Evolutionary conservation across 108 stramenopile genomes (phyloP), one percentile per base, ranked within the genome.

Genomic region (Mediolabrus comicus): DNA sequence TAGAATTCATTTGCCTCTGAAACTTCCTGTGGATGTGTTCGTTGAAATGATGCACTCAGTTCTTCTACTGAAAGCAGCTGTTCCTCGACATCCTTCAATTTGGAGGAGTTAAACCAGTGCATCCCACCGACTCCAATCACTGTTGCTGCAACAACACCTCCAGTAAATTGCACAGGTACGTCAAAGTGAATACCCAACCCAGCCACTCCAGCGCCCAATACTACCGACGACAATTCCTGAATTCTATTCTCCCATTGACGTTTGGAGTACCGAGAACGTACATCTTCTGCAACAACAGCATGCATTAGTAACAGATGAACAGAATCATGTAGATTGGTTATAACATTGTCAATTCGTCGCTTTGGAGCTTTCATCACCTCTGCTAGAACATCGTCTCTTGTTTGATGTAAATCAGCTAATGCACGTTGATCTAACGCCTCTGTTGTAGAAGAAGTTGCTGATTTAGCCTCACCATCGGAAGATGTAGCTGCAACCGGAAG

Each of bases 261-360:
- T 55, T 82, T 80, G 22, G 78, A 82, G 58, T 82, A 84, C 26
- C 75, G 53, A 12, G 70, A 72, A 28, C 82, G 68, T 6, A 83
- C 66, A 56, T 86, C 85, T 59, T 87, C 80, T 11, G 87, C 57
- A 66, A 92, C 79, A 27, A 66, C 43, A 31, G 86, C 78, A 86
- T 99, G 94, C 92, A 98, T 91, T 32, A 86, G 67, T 25, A 98
- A 84, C 17, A 92, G 68, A 58, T 83, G 72, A 2, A 91, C 87
- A 14, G 94, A 91, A 75, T 98, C 97, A 51, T 95, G 83, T 22
- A 99, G 84, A 46, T 96, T 83, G 6, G 99, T 98, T 60, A 99
- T 95, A 52, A 95, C 92, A 83, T 99, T 99, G 88, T 99, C 99
- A 24, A 98, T 82, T 6, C 99, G 90, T 12, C 99, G 90, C 61